Evolutionary conservation across 257 asterid genomes (phyloP).

Genomic region (Osmanthus fragrans): DNA sequence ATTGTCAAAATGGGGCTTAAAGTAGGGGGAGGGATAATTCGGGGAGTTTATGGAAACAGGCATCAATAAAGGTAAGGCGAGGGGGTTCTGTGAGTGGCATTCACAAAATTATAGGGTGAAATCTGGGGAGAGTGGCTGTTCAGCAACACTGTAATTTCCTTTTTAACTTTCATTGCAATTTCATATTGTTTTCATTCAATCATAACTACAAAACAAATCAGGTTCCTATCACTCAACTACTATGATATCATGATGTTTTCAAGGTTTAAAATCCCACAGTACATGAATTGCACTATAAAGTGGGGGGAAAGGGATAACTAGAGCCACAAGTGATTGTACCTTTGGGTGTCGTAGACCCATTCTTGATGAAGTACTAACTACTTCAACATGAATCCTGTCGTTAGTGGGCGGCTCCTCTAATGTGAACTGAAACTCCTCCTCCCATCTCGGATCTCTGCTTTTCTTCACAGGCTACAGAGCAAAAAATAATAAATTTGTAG

Average conservation of each 20-base stretch:
- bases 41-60: too few relatives aligned
- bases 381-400: constrained; percentile 89
- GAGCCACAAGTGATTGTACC: constrained; percentile 41
- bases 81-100: too few relatives aligned
- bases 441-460: constrained; percentile 97
- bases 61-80: too few relatives aligned
- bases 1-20: too few relatives aligned
- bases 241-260: not conserved
- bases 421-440: constrained; percentile 80
- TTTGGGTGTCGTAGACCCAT: constrained; percentile 82
- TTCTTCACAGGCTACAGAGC: constrained; percentile 63
- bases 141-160: too few relatives aligned
- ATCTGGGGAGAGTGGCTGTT: too few relatives aligned
- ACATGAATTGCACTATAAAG: not conserved
- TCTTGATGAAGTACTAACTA: constrained; percentile 73
- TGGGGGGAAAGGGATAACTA: not conserved
- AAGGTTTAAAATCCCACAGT: not conserved
- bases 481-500: not conserved
- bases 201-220: too few relatives aligned
- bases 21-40: too few relatives aligned
- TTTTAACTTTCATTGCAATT: too few relatives aligned
- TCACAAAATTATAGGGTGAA: not conserved
- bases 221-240: not conserved
- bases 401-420: constrained; percentile 83
- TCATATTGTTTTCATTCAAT: too few relatives aligned